Evolutionary conservation across 192 early-diverging fungal species (phyloP).

Genomic region (Globomyces pollinis-pini): DNA sequence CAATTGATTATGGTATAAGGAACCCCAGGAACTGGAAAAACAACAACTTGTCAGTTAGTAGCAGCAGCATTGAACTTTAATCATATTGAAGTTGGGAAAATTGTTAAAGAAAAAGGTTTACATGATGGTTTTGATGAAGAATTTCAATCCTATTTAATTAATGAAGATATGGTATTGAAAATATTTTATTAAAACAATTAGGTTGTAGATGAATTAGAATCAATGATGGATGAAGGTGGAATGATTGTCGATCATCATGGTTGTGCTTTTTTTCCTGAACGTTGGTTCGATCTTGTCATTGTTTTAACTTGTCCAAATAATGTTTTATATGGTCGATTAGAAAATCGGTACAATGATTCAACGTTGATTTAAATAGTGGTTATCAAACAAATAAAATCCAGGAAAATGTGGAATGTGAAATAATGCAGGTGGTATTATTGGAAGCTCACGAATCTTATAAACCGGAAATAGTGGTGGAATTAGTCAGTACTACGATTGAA

Average conservation of each 20-base stretch:
- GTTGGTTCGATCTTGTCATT: constrained; percentile 95
- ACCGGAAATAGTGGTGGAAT: constrained; percentile 70
- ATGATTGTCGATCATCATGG: constrained; percentile 91
- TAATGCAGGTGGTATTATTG: constrained; percentile 91
- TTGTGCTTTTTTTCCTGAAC: constrained; percentile 92
- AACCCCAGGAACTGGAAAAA: constrained; percentile 42
- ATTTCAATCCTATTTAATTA: constrained; percentile 77
- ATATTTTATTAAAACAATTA: constrained; percentile 29
- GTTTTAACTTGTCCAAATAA: constrained; percentile 75
- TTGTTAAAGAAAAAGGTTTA: constrained; percentile 78
- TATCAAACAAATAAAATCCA: constrained; percentile 77
- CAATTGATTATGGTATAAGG: too few relatives aligned
- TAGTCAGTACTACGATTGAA: constrained; percentile 69
- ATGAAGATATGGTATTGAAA: constrained; percentile 72
- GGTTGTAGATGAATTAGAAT: constrained; percentile 90
- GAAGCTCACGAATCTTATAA: constrained; percentile 82
- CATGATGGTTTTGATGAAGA: constrained; percentile 83
- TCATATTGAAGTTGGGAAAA: constrained; percentile 77
- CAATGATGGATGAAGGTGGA: constrained; percentile 67
- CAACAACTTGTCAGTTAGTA: constrained; percentile 63
- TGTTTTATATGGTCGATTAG: constrained; percentile 73
- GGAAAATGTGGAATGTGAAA: constrained; percentile 95
- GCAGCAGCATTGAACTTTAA: constrained; percentile 57
- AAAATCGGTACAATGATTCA: constrained; percentile 47
- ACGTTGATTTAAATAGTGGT: constrained; percentile 53